Conservation (phyloP, 176 grass and related monocot species). For the Paspalum vaginatum region DNA sequence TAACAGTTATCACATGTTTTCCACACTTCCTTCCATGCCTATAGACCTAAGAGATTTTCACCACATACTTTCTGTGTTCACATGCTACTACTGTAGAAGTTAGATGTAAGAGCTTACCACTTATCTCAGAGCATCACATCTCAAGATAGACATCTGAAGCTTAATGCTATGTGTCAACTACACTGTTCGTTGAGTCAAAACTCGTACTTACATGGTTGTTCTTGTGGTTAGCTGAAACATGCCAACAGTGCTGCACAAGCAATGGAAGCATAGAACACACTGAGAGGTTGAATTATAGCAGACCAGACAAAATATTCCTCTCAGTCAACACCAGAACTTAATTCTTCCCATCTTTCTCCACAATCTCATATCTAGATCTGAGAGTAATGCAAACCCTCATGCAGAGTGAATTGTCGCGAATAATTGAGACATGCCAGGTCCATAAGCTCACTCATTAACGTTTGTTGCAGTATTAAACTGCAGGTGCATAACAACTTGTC, state of each 20-base stretch:
- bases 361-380: not conserved
- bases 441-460: not conserved
- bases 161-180: not conserved
- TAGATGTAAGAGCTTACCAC: not conserved
- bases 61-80: not conserved
- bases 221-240: not conserved
- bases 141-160: not conserved
- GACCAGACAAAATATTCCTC: not conserved
- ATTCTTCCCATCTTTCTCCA: not conserved
- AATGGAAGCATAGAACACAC: not conserved
- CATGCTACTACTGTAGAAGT: not conserved
- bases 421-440: conserved; percentile 37
- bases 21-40: conserved; percentile 8
- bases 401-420: conserved; percentile 19
- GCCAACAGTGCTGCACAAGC: not conserved
- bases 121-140: not conserved
- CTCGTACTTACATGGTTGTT: conserved; percentile 1
- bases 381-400: conserved; percentile 26
- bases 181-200: conserved; percentile 11
- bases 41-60: not conserved
- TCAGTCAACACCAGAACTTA: not conserved
- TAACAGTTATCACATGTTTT: not conserved
- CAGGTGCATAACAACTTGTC: conserved; percentile 2
- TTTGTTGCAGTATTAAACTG: conserved; percentile 5
- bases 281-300: not conserved